Conservation (phyloP, 2,329 filamentous ascomycete species). For the Cladosporium austrohemisphaericum region DNA sequence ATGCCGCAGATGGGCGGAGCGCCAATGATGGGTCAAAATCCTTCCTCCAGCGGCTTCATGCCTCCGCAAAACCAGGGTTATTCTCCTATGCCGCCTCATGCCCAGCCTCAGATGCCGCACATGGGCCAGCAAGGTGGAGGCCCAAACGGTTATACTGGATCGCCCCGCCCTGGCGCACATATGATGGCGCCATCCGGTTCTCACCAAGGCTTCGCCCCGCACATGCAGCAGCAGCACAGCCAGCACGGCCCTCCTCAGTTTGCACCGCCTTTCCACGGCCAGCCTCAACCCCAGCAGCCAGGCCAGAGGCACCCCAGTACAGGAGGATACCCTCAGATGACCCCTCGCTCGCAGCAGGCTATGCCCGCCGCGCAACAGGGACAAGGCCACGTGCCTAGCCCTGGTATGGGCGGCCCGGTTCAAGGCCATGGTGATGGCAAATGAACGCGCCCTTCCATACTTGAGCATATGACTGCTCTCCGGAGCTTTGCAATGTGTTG, state of each 20-base stretch:
- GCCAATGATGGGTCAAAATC: conserved; percentile 48
- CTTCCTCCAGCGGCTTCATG: conserved; percentile 58
- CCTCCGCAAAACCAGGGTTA: conserved; percentile 36
- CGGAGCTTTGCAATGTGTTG: too few species aligned
- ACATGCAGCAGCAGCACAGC: conserved; percentile 16
- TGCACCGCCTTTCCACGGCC: conserved; percentile 20
- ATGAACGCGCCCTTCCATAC: neutral
- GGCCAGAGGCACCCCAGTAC: conserved; percentile 19
- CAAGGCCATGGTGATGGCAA: conserved; percentile 9
- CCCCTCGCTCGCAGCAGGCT: conserved; percentile 14
- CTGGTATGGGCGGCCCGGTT: conserved; percentile 10
- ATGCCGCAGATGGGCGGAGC: conserved; percentile 14
- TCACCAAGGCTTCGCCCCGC: conserved; percentile 67
- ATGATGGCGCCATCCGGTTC: conserved; percentile 96
- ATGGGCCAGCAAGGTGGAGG: conserved; percentile 20
- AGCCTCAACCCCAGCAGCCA: conserved; percentile 26
- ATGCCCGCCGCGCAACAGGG: conserved; percentile 5
- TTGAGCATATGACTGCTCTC: too few species aligned
- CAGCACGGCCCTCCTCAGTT: conserved; percentile 18
- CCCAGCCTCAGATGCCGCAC: conserved; percentile 60
- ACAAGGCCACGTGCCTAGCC: conserved; percentile 7
- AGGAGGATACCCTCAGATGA: conserved; percentile 14
- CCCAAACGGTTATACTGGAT: conserved; percentile 67
- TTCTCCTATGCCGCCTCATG: conserved; percentile 60
- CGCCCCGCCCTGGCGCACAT: conserved; percentile 80